Evolutionary conservation across 768 basidiomycete species (phyloP).

Genomic region (Trametes sanguinea): DNA sequence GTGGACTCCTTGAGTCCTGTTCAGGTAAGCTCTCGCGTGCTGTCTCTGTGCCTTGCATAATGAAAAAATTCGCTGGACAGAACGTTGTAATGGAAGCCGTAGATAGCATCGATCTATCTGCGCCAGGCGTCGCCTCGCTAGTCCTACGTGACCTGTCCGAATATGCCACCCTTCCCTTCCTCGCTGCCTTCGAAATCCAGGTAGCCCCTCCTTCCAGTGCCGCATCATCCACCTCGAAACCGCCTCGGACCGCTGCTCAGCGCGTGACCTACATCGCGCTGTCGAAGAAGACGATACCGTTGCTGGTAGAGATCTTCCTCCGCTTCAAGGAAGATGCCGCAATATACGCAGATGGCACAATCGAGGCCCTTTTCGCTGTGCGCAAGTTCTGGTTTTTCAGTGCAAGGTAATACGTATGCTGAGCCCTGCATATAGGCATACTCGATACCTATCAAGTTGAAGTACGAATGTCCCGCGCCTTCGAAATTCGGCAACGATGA

Average conservation of each 20-base stretch:
- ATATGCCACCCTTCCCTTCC: constrained; percentile 84
- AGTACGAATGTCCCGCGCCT: constrained; percentile 91
- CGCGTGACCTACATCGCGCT: constrained; percentile 88
- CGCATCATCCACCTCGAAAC: constrained; percentile 3
- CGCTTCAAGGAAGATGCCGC: constrained; percentile 59
- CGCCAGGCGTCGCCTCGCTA: constrained; percentile 64
- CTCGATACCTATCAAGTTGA: constrained; percentile 88
- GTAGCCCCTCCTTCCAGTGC: constrained; percentile 14
- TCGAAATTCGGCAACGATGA: constrained; percentile 85
- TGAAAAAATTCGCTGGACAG: constrained; percentile 41
- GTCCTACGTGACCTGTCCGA: constrained; percentile 84
- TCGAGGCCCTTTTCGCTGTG: constrained; percentile 82
- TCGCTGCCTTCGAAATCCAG: constrained; percentile 70
- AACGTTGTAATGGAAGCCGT: constrained; percentile 72
- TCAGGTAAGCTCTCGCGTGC: constrained; percentile 51
- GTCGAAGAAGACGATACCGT: constrained; percentile 86
- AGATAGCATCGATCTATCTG: constrained; percentile 62
- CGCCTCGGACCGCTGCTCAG: constrained; percentile 42
- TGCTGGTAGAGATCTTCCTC: constrained; percentile 75
- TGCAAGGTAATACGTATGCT: not conserved
- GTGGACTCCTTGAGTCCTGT: constrained; percentile 79
- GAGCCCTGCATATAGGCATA: constrained; percentile 57
- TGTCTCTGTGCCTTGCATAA: constrained; percentile 12
- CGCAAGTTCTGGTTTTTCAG: constrained; percentile 25
- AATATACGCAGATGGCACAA: constrained; percentile 78